Evolutionary conservation across 805 yeast species (phyloP).

Genomic region (Isabelozyma rhagii): DNA sequence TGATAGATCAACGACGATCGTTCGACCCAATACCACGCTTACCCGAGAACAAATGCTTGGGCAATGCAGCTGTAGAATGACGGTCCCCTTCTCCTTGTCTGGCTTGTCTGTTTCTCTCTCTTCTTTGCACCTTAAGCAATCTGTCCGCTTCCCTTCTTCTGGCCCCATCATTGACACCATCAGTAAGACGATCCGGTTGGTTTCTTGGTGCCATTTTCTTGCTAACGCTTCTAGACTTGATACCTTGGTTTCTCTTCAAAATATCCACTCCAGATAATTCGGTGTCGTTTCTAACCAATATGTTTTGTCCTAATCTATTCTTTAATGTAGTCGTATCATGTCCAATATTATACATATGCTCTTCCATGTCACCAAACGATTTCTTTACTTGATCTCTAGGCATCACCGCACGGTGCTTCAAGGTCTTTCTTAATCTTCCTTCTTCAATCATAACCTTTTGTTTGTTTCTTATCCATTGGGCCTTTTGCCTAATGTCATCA

Average conservation of each 20-base stretch:
- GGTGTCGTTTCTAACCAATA: constrained; percentile 31
- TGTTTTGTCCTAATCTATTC: constrained; percentile 42
- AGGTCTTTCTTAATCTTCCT: constrained; percentile 79
- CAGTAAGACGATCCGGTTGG: constrained; percentile 80
- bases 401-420: constrained; percentile 82
- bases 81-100: constrained; percentile 96
- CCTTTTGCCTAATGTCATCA: constrained; percentile 77
- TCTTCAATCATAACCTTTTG: constrained; percentile 92
- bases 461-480: constrained; percentile 91
- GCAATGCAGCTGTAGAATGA: constrained; percentile 77
- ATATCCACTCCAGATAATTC: constrained; percentile 75
- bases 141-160: constrained; percentile 82
- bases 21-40: constrained; percentile 94
- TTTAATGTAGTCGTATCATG: constrained; percentile 71
- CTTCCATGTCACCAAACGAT: constrained; percentile 75
- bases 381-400: constrained; percentile 86
- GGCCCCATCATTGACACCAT: constrained; percentile 81
- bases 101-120: constrained; percentile 89
- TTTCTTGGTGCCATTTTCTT: constrained; percentile 46
- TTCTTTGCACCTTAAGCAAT: constrained; percentile 83
- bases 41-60: constrained; percentile 94
- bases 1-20: constrained; percentile 65
- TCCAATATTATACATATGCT: constrained; percentile 85
- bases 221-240: constrained; percentile 37
- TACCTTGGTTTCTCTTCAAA: constrained; percentile 54